These are phyloP conservation scores for Talinum fruticosum DNA, from an alignment of 148 eudicot genomes.

Conservation along the genomic window DNA sequence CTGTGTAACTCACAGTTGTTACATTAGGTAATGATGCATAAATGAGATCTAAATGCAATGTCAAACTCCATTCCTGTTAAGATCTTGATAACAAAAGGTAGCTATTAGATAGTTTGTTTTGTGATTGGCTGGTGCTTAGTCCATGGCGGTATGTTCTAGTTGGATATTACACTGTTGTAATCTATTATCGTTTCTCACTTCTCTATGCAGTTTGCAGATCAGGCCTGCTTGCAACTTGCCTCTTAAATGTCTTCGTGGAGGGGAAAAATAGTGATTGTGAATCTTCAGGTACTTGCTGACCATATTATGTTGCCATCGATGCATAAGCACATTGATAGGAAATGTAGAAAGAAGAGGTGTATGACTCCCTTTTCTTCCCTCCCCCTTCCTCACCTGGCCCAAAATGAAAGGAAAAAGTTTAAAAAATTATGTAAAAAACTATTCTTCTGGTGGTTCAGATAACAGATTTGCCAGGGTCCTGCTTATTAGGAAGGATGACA, in stretches of 20 bases:
- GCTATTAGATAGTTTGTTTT: no score
- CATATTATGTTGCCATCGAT: not conserved
- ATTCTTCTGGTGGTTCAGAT: not conserved
- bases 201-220: constrained; percentile 86
- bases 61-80: no score
- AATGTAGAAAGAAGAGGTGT: not conserved
- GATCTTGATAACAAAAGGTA: no score
- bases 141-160: not conserved
- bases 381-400: not conserved
- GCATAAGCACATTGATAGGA: not conserved
- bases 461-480: no score
- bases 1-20: no score
- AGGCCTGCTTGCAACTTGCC: constrained; percentile 98
- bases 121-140: not conserved
- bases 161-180: not conserved
- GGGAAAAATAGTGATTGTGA: constrained; percentile 94
- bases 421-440: not conserved
- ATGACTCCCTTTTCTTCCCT: not conserved
- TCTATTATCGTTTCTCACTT: not conserved
- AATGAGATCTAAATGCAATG: no score
- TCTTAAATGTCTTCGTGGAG: constrained; percentile 71
- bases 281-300: constrained; percentile 74
- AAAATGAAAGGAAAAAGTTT: not conserved
- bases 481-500: not conserved
- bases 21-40: no score